Conservation (phyloP, 768 basidiomycete genomes). For the Boletus sp. region DNA sequence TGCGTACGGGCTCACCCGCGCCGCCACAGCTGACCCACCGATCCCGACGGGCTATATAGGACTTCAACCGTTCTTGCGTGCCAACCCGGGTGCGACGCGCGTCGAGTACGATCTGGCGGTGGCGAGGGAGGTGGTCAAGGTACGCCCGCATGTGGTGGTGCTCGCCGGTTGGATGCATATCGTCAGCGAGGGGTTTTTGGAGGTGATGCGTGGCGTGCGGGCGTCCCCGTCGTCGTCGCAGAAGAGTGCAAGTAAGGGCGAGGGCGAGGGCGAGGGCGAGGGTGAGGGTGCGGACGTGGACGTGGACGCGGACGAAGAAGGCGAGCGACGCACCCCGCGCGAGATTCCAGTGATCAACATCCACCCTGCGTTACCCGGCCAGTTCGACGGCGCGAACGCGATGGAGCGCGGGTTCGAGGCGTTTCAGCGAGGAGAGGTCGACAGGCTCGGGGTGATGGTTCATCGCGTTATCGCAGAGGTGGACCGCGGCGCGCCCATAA, state of each 20-base stretch:
- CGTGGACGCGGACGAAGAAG: slow-evolving; percentile 32
- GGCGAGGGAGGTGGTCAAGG: slow-evolving; percentile 59
- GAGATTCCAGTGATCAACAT: slow-evolving; percentile 88
- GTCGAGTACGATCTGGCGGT: slow-evolving; percentile 84
- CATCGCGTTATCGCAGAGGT: slow-evolving; percentile 92
- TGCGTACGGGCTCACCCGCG: slow-evolving; percentile 87
- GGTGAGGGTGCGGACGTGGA: neutral
- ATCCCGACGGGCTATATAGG: slow-evolving; percentile 83
- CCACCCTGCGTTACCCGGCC: slow-evolving; percentile 92
- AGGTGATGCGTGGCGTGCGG: slow-evolving; percentile 48
- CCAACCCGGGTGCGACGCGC: slow-evolving; percentile 67
- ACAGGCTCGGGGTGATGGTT: slow-evolving; percentile 83
- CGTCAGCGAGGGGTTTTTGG: slow-evolving; percentile 76
- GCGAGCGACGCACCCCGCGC: slow-evolving; percentile 14
- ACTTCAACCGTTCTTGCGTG: slow-evolving; percentile 79
- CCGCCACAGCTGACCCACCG: slow-evolving; percentile 60
- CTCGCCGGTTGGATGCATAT: slow-evolving; percentile 99
- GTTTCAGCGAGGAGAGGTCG: slow-evolving; percentile 77
- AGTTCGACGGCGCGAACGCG: slow-evolving; percentile 95
- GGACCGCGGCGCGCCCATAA: slow-evolving; percentile 84
- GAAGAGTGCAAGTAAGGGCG: neutral
- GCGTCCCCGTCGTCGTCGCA: slow-evolving; percentile 10
- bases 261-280: neutral
- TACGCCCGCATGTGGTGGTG: slow-evolving; percentile 79
- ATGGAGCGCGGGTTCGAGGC: slow-evolving; percentile 88